These are phyloP conservation scores for Aspergillus flavus DNA, from an alignment of 2,329 filamentous ascomycete genomes.

Conservation along the genomic window DNA sequence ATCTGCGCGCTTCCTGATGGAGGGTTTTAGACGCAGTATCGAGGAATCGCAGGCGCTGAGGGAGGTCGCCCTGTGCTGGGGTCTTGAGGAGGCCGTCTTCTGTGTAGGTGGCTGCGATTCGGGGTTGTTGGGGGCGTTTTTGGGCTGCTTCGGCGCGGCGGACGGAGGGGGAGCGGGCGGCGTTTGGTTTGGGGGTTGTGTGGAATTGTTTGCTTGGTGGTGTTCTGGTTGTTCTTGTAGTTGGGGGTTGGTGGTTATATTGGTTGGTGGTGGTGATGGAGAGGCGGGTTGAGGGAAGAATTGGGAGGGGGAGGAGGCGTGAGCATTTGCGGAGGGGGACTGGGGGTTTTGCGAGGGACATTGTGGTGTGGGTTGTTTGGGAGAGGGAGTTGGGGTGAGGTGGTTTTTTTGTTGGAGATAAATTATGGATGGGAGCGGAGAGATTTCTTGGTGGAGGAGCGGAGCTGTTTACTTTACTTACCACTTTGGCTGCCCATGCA, in stretches of 20 bases:
- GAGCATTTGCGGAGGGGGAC: conserved; percentile 20
- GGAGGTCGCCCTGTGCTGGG: conserved; percentile 4
- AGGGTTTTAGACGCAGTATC: neutral
- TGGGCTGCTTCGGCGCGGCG: conserved; percentile 11
- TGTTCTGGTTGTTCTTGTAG: neutral
- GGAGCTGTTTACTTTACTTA: neutral
- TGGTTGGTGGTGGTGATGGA: neutral
- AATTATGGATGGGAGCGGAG: neutral
- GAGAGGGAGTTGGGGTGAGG: neutral
- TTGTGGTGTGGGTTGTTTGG: conserved; percentile 1
- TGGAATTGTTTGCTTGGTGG: conserved; percentile 14
- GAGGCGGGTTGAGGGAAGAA: neutral
- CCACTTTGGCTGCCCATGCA: neutral
- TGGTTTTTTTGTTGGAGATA: neutral
- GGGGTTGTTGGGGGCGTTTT: neutral
- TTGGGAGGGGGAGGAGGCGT: neutral
- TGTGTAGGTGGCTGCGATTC: neutral
- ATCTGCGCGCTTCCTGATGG: neutral
- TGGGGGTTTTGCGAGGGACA: conserved; percentile 23
- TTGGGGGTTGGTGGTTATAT: neutral
- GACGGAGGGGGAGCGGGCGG: conserved; percentile 14
- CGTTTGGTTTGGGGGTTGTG: conserved; percentile 8
- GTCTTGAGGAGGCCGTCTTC: neutral
- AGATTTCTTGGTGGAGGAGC: neutral
- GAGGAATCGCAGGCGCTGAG: conserved; percentile 5